Percentiles rank a stretch among this genome's conserved stretches.
Conservation (phyloP, 2,329 filamentous ascomycete genomes). For the Endocalyx cinctus region DNA sequence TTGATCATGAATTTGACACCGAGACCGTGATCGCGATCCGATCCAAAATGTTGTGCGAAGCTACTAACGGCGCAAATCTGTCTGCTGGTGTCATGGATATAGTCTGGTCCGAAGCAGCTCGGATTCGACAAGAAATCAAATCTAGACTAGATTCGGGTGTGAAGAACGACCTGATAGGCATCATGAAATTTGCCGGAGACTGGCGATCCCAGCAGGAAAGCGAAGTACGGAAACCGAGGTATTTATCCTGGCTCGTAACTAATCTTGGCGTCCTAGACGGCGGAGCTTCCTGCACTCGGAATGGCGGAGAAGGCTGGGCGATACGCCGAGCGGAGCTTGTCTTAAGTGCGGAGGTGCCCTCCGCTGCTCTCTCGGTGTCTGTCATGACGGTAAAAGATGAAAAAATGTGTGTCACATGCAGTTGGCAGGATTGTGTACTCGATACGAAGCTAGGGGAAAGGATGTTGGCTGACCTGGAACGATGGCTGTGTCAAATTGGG, state of each 20-base stretch:
- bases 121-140: slow-evolving; percentile 22
- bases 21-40: slow-evolving; percentile 8
- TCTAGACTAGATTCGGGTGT: slow-evolving; percentile 20
- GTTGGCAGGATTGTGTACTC: slow-evolving; percentile 3
- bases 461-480: neutral
- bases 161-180: slow-evolving; percentile 27
- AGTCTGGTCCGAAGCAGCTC: slow-evolving; percentile 17
- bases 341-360: slow-evolving; percentile 1
- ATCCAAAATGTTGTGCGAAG: neutral
- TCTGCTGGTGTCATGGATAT: slow-evolving; percentile 5
- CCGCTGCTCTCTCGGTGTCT: slow-evolving; percentile 3
- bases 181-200: slow-evolving; percentile 22
- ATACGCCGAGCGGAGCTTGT: slow-evolving; percentile 1
- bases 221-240: slow-evolving; percentile 7
- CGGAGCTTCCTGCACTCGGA: too few species aligned
- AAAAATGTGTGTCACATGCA: neutral
- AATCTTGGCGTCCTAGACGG: slow-evolving; percentile 10
- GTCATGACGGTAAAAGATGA: slow-evolving; percentile 1
- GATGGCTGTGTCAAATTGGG: neutral
- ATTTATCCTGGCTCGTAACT: slow-evolving; percentile 9
- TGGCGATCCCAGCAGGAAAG: slow-evolving; percentile 8
- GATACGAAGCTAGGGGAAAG: neutral
- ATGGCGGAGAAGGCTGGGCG: too few species aligned
- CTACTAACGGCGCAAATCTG: too few species aligned
- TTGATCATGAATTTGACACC: slow-evolving; percentile 12